Evolutionary conservation across 345 rosid species (phyloP).

Genomic region (Cardamine occulta): DNA sequence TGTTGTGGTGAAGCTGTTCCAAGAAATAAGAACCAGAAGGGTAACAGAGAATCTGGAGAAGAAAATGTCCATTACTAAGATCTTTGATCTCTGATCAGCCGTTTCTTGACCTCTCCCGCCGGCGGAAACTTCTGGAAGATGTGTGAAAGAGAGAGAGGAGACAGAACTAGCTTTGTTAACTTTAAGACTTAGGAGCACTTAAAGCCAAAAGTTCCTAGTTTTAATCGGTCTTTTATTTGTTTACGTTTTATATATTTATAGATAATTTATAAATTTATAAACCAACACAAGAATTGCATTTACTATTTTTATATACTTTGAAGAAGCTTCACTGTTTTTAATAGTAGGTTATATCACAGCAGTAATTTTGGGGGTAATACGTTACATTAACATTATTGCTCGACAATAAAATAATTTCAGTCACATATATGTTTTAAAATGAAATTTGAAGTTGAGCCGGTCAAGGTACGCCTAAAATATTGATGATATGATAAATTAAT

Average conservation of each 20-base stretch:
- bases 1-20: constrained; percentile 51
- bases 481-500: constrained; percentile 7
- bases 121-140: constrained; percentile 34
- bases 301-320: neutral
- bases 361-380: neutral
- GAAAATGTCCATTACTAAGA: constrained; percentile 48
- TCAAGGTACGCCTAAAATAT: neutral
- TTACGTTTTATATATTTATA: constrained; percentile 4
- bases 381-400: constrained; percentile 11
- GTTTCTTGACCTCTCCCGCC: constrained; percentile 32
- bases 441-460: constrained; percentile 8
- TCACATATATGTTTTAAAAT: neutral
- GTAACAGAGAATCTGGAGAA: constrained; percentile 40
- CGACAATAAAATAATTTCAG: neutral
- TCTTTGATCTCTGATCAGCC: constrained; percentile 10
- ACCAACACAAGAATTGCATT: neutral
- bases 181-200: constrained; percentile 34
- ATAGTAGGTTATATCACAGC: no score
- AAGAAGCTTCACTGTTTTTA: neutral
- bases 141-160: constrained; percentile 10
- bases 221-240: constrained; percentile 26
- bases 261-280: neutral
- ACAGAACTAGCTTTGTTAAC: constrained; percentile 20
- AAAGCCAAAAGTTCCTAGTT: constrained; percentile 30
- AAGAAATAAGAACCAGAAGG: constrained; percentile 51